Evolutionary conservation across 352 stramenopile species (phyloP), one percentile per base, ranked within the genome.

Genomic region (Phytophthora meadii): DNA sequence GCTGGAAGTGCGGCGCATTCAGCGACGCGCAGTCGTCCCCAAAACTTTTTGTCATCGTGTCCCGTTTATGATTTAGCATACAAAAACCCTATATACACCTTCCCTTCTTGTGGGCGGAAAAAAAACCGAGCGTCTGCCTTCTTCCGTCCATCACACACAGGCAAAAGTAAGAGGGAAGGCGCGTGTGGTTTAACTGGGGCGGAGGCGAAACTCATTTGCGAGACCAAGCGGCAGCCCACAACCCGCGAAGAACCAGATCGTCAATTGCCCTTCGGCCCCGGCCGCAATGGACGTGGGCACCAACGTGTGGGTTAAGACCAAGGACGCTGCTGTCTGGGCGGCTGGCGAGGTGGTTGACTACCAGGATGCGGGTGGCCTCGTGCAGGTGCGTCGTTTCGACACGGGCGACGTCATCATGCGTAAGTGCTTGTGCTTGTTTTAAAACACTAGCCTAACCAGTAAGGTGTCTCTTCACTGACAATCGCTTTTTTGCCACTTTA

Each of bases 281-380:
- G 40, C 54, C 58, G 51, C 47, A 42, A 96, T 96, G 88, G 88
- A 96, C 61, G 68, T 92, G 47, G 88, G 86, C 70, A 93, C 84
- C 6, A 74, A 90, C 44, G 88, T 96, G 37, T 96, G 88, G 88
- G 77, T 94, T 32, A 82, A 84, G 69, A 77, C 81, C 65, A 50
- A 64, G 25, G 76, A 81, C 56, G 48, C 61, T n/a, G 69, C 68
- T 32, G 84, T 94, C 19, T 96, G 88, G 88, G 61, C 73, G 32
- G 61, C 84, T 0, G 88, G 72, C 63, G 71, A 91, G 48, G 84
- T 96, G 32, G 53, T 94, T 45, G 84, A 89, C 56, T 92, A 74
- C 70, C 76, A 90, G 62, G 61, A 77, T 41, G 73, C 77, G 22
- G 58, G 52, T 52, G 78, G 86, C 51, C 64, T 82, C 39, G 72